Percentiles rank a stretch among this genome's conserved stretches.
Evolutionary conservation across 2,329 filamentous ascomycete genomes (phyloP).

Genomic region (Thelonectria rubi): DNA sequence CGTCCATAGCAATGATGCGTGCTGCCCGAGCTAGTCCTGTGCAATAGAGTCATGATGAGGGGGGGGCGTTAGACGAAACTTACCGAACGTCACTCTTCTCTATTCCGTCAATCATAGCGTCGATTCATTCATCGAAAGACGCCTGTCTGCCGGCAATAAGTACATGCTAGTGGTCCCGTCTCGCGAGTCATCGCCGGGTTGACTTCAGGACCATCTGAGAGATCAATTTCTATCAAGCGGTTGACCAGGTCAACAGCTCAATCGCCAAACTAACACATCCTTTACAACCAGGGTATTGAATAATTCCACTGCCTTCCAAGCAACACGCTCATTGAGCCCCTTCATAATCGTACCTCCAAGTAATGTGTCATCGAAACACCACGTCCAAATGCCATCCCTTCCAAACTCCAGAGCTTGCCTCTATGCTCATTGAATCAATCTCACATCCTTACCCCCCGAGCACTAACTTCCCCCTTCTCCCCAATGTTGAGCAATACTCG

Average conservation of each 20-base stretch:
- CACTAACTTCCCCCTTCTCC: conserved; percentile 69
- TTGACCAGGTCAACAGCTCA: not conserved
- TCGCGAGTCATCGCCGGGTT: too few species aligned
- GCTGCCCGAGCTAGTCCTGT: too few species aligned
- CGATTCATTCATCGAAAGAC: too few species aligned
- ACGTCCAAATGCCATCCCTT: not conserved
- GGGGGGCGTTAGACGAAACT: too few species aligned
- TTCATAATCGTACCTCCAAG: not conserved
- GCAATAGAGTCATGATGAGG: too few species aligned
- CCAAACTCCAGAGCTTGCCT: conserved; percentile 15
- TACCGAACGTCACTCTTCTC: too few species aligned
- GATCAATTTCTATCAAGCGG: not conserved
- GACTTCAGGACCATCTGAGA: too few species aligned
- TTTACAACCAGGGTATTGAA: conserved; percentile 12
- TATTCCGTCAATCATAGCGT: too few species aligned
- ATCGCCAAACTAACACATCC: not conserved
- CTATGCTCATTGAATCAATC: not conserved
- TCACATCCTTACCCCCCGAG: conserved; percentile 62
- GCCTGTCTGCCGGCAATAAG: too few species aligned
- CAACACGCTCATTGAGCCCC: not conserved
- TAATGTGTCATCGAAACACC: conserved; percentile 3
- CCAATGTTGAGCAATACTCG: conserved; percentile 69
- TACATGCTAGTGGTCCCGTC: too few species aligned
- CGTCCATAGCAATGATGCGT: too few species aligned
- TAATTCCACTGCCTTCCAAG: conserved; percentile 1